Evolutionary conservation across 2,329 filamentous ascomycete species (phyloP), one percentile per base, ranked within the genome.

Genomic region (Xylaria sp.): DNA sequence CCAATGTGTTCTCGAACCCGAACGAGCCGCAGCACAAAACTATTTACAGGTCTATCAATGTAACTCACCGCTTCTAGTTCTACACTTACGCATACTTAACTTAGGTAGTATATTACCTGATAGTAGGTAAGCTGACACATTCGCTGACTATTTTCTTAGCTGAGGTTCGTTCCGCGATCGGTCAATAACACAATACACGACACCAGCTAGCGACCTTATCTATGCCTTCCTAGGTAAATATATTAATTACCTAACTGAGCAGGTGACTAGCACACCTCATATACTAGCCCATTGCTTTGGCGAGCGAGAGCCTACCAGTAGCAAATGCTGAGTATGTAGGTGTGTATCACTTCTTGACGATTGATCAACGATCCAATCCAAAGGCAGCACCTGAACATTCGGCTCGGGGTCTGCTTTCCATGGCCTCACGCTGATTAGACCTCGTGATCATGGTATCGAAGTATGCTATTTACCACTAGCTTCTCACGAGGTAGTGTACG

Each of bases 231-330:
- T 36, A 36, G 33, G 33, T 20, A 43, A 2, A 48, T 46, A 49
- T 18, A 56, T 61, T 67, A 58, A 54, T 61, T 67, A 43, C 65
- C 48, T 31, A 62, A 67, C 59, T 58, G 13, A 62, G 64, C 54
- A 67, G 64, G 64, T 67, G 59, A 62, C 49, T 20, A 48, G 33
- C 33, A 43, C 28, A 28, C 28, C 18, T 43, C 41, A 18, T 43
- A 13, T 36, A 31, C 31, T 3, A n/a, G n/a, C n/a, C 28, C 28
- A 4, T 28, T 36, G 33, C 33, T 36, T 36, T 36, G 33, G 10
- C 6, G 33, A 36, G 41, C 18, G 10, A 8, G 4, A 36, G 41
- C 18, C 41, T 43, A n/a, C n/a, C n/a, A n/a, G n/a, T n/a, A 43
- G 41, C 41, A 15, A 66, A 36, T 52, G 46, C 54, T 55, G 6